Evolutionary conservation across 257 asterid genomes (phyloP), one percentile per base, ranked within the genome.

Genomic region (Primulina eburnea): DNA sequence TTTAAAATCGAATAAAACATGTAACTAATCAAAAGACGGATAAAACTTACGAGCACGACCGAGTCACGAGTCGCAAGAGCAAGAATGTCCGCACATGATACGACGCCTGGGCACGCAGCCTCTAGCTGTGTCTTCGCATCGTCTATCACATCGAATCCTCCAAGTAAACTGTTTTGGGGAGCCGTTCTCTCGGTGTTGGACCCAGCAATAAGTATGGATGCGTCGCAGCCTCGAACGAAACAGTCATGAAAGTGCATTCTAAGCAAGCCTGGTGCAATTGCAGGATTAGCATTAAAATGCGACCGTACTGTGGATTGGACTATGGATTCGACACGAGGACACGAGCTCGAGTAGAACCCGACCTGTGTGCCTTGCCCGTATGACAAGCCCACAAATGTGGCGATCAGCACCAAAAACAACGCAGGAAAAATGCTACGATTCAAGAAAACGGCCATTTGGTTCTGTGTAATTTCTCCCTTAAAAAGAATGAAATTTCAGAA

Each of bases 171-270:
- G 66, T 92, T 92, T 3, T 82, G 82, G 0, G 67, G 62, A 0
- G 90, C 90, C 0, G 88, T 76, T 76, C 56, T 88, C 79, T 90
- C 96, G 0, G 97, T 69, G 70, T 35, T 17, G 8, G 82, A 0
- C 0, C 98, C 98, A 7, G 70, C 64, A 9, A 92, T 75, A 67
- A 92, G 91, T 17, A 90, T 83, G 35, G 98, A 92, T 2, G 57
- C 98, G 17, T 92, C 97, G 55, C 98, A 92, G 0, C 97, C 98
- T 32, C 76, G 87, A 6, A 92, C 95, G 11, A 92, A 92, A 61
- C 98, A 92, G 26, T 92, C 98, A 61, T 92, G 98, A 71, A 92
- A 92, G 74, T 81, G 96, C 92, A 92, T 78, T 67, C 98, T 83
- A 0, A 92, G 90, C 47, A 92, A 29, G 0, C 92, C 96, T 0